Conservation (phyloP, 495 filamentous ascomycete species). For the Penicillium herquei region DNA sequence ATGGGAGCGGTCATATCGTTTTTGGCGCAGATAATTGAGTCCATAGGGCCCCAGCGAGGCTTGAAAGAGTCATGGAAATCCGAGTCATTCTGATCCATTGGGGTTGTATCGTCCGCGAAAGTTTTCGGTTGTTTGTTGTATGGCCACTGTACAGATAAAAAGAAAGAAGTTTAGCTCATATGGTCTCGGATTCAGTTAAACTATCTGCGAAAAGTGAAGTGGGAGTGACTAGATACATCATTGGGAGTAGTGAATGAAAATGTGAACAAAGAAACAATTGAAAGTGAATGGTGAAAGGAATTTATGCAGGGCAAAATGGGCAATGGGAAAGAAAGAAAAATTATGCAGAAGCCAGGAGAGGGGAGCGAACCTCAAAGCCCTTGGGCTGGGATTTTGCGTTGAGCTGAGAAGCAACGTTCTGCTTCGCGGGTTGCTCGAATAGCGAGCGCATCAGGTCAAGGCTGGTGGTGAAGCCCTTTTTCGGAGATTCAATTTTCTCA, state of each 20-base stretch:
- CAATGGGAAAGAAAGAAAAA: conserved; percentile 2
- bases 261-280: not conserved
- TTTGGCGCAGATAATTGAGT: conserved; percentile 64
- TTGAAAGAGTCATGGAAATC: conserved; percentile 65
- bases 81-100: conserved; percentile 57
- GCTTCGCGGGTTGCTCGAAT: conserved; percentile 60
- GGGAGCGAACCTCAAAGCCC: conserved; percentile 72
- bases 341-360: conserved; percentile 34
- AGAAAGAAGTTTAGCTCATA: conserved; percentile 32
- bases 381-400: conserved; percentile 50
- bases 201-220: conserved; percentile 23
- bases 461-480: conserved; percentile 66
- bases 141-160: conserved; percentile 70
- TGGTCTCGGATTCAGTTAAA: conserved; percentile 20
- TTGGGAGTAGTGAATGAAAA: conserved; percentile 5
- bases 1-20: conserved; percentile 24
- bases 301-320: not conserved
- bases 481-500: conserved; percentile 32
- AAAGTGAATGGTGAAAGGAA: not conserved
- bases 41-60: conserved; percentile 75
- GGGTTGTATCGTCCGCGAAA: conserved; percentile 51
- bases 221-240: conserved; percentile 24
- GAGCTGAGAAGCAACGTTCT: conserved; percentile 32
- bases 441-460: conserved; percentile 93
- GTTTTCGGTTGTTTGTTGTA: conserved; percentile 75